These are phyloP conservation scores for Ophiocordyceps camponoti-leonardi DNA, from an alignment of 2,329 filamentous ascomycete species.

Conservation along the genomic window DNA sequence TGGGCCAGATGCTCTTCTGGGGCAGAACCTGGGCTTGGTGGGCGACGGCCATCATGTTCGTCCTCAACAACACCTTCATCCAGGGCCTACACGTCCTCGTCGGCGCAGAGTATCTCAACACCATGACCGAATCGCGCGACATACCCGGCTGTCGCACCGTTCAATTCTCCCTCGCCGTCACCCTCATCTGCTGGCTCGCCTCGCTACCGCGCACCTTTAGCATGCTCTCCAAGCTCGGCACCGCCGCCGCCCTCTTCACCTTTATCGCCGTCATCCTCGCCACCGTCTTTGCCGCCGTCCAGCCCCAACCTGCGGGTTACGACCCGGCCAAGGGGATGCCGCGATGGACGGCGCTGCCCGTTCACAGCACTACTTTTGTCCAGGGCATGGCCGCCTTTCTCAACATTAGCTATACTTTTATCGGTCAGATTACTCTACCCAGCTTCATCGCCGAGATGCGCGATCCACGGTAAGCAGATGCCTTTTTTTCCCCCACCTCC, in stretches of 20 bases:
- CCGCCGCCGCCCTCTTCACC: constrained; percentile 68
- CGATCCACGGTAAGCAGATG: constrained; percentile 26
- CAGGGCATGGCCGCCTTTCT: constrained; percentile 73
- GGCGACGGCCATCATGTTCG: constrained; percentile 65
- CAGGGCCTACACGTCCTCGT: constrained; percentile 69
- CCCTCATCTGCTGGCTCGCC: constrained; percentile 57
- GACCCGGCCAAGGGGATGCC: constrained; percentile 34
- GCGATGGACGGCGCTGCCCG: constrained; percentile 51
- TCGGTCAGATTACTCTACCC: constrained; percentile 84
- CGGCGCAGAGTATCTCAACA: constrained; percentile 78
- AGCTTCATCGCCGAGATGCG: constrained; percentile 95
- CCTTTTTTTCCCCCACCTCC: neutral
- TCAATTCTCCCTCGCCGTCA: constrained; percentile 57
- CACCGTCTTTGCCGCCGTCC: constrained; percentile 63
- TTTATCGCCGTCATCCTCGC: constrained; percentile 78
- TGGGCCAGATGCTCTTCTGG: constrained; percentile 92
- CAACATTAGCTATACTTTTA: constrained; percentile 93
- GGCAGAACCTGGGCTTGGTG: constrained; percentile 58
- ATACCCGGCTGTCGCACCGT: constrained; percentile 56
- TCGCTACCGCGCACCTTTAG: constrained; percentile 78
- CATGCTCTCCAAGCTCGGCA: constrained; percentile 63
- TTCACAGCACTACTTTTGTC: constrained; percentile 61
- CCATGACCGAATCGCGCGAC: constrained; percentile 54
- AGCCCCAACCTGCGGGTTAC: constrained; percentile 56
- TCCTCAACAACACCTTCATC: constrained; percentile 89